Percentiles rank a stretch among this genome's conserved stretches.
phyloP scores from a whole-genome alignment of 306 rosid species.

The Vachellia pachyceras region DNA sequence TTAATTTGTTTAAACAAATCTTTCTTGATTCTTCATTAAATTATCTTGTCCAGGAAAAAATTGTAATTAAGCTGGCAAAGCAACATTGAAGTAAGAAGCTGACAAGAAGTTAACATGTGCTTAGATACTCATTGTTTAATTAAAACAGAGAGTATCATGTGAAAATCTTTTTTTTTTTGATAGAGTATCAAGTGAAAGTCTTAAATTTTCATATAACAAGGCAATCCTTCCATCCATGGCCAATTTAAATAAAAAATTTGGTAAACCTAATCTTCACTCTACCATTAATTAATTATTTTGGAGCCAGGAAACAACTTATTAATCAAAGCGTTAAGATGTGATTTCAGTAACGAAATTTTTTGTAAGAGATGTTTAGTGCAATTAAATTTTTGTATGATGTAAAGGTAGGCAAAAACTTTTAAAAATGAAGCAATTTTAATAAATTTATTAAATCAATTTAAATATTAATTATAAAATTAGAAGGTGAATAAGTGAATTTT shows the following conservation, averaged over 20 bases:
- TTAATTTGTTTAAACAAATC: neutral
- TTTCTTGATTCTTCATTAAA: neutral
- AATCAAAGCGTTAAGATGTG: too few species aligned
- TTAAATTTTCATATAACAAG: neutral
- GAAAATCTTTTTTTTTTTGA: neutral
- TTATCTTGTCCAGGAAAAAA: neutral
- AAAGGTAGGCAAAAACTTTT: too few species aligned
- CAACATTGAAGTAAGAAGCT: neutral
- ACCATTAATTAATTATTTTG: neutral
- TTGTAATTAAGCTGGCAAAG: neutral
- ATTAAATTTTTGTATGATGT: too few species aligned
- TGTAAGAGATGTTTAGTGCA: too few species aligned
- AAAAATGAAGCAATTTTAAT: too few species aligned
- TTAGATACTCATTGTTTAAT: neutral
- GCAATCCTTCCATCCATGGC: neutral
- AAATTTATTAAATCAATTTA: too few species aligned
- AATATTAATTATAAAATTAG: too few species aligned
- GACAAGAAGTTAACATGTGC: neutral
- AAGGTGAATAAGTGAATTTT: too few species aligned
- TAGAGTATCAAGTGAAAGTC: neutral
- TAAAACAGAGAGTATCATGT: neutral
- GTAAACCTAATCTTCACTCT: neutral
- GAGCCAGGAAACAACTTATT: too few species aligned
- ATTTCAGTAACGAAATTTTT: too few species aligned
- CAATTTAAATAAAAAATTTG: neutral